Base-by-base conservation (phyloP, 202 grass and related monocot species). In the Cymbopogon flexuosus region DNA sequence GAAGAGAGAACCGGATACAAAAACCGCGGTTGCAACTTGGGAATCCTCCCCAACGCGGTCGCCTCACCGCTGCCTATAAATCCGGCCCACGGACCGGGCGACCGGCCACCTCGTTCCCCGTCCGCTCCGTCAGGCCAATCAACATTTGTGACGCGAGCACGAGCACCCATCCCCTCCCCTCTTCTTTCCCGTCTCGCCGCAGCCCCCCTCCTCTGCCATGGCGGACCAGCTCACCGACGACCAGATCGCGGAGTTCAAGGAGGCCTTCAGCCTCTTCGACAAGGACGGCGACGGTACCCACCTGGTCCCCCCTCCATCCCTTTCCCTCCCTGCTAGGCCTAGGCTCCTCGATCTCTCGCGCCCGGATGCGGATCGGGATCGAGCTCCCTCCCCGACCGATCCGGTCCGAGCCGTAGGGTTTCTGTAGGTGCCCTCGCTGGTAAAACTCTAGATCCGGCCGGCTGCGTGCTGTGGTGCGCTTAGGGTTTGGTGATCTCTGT, bases 201-300 rank as follows among this genome's bases (percentile, higher is more conserved):
- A 84, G 46, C 78, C 51, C 37, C 39, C 78, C 51, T 8, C 39
- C 9, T 47, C 31, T 12, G 18, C 47, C 73, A 97, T 97, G 94
- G 92, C 92, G 79, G 94, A 97, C 33, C 92, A 93, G 78, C 88
- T 97, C 79, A 91, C 76, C 35, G 85, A 92, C 63, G 94, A 94
- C 72, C 94, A 97, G 92, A 97, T 97, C 83, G 76, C 88, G 4
- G 94, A 97, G 86, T 93, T 94, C 75, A 94, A 91, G 90, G 94
- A 94, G 84, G 91, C 91, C n/a, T 97, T 97, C 92, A 97, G 92
- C 89, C 89, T 97, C 75, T 97, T 97, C 79, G 94, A 97, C 84
- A 97, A 97, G 90, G 92, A 97, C n/a, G 94, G 89, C 74, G 88
- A 97, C 73, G 94, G 94, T 97, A 80, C 76, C 65, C 43, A 1